A percentile compares a stretch with the other conserved stretches of the same genome.
Conservation (phyloP, 1,284 basidiomycete species). For the Erythrobasidium hasegawianum region DNA sequence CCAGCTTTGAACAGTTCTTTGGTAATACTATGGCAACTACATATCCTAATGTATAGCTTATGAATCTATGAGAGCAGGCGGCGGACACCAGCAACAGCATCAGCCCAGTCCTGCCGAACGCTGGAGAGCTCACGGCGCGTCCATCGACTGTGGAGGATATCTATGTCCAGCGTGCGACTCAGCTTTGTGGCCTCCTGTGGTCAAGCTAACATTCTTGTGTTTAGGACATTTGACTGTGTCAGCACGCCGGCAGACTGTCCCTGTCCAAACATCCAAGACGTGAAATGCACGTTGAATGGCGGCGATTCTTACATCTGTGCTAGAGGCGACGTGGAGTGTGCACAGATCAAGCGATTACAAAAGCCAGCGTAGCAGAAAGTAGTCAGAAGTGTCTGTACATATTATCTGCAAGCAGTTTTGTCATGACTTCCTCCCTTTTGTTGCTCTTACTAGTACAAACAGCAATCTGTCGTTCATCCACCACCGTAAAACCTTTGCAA, state of each 20-base stretch:
- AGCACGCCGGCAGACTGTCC: conserved; percentile 24
- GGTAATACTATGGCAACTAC: conserved; percentile 8
- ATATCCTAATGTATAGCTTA: too few species aligned
- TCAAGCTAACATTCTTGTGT: not conserved
- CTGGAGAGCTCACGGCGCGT: conserved; percentile 27
- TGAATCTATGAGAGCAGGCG: conserved; percentile 17
- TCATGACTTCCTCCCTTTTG: conserved; percentile 22
- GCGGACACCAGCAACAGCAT: conserved; percentile 23
- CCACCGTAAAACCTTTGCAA: conserved; percentile 25
- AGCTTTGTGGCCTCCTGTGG: too few species aligned
- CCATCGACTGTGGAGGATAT: conserved; percentile 29
- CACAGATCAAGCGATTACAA: conserved; percentile 5
- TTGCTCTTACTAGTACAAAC: conserved; percentile 30
- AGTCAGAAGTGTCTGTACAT: too few species aligned
- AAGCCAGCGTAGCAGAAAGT: conserved; percentile 5
- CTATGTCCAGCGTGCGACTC: conserved; percentile 25
- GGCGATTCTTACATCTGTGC: conserved; percentile 23
- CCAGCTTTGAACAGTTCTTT: conserved; percentile 32
- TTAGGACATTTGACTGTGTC: conserved; percentile 33
- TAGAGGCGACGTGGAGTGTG: conserved; percentile 25
- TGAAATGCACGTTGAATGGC: conserved; percentile 17
- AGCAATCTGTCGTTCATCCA: conserved; percentile 9
- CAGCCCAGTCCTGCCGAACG: conserved; percentile 22
- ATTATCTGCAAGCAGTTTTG: too few species aligned
- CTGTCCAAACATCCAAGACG: conserved; percentile 26